Evolutionary conservation across 768 basidiomycete genomes (phyloP), one percentile per base, ranked within the genome.

Genomic region (Hygrophoropsis aurantiaca): DNA sequence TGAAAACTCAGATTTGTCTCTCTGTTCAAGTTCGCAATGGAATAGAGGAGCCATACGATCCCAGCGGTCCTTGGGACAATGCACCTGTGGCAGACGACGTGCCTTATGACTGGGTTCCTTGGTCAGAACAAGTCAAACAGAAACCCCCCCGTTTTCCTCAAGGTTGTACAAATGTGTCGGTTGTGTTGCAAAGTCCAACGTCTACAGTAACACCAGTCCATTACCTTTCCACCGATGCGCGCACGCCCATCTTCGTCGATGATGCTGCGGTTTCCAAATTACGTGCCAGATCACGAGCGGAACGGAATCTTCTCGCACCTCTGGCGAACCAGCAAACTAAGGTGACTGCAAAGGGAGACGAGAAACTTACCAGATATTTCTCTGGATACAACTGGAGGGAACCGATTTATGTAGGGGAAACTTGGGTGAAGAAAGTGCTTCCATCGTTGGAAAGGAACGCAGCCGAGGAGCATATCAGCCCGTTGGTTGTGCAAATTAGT

Each of bases 381-480:
- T 6, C 27, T 20, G 21, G 0, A 30, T 11, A 11, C 2, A 3
- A 3, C 4, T 20, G 15, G 18, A 9, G 30, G 41, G 3, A 9
- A 11, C 43, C 19, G 18, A 47, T 47, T 21, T 47, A 47, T 36
- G 46, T 47, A 23, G 46, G 46, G 15, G 39, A 42, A 9, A 47
- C 46, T 1, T 47, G 46, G 46, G 30, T 16, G 15, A 42, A 42
- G 40, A 47, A 47, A 25, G 47, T 48, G 6, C 41, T 43, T 2
- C 41, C 46, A 2, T 13, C 7, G 13, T 30, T 30, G 27, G 27
- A 30, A 16, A 26, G 47, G 7, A 30, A 30, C 27, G 6, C 13
- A 13, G 27, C 6, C 6, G 27, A 13, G 13, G 13, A 30, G 27
- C 7, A 30, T 30, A 30, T 13, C 27, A 30, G 27, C 27, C 7